Evolutionary conservation across 2,329 filamentous ascomycete genomes (phyloP), one percentile per base, ranked within the genome.

Genomic region (Pseudogymnoascus sp.): DNA sequence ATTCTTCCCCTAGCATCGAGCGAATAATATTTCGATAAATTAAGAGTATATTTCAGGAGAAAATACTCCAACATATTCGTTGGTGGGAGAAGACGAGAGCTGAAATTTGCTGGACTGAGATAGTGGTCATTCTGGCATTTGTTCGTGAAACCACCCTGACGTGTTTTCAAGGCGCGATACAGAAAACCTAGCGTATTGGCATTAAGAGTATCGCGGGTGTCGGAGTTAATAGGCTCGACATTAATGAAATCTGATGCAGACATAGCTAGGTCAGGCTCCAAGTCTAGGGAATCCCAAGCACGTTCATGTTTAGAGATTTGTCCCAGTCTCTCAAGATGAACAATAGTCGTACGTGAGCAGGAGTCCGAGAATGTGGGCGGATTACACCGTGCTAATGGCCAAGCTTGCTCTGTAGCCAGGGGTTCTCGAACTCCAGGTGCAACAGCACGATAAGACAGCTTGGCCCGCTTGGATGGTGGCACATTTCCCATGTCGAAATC

Each of bases 171-270:
- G 1, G 88, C 88, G 69, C 88, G 89, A 73, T 88, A 85, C 7
- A 90, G 75, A 71, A 89, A 89, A 43, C 80, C 83, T 71, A 89
- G 87, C 0, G 86, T 88, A 65, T 89, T 88, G 59, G 86, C 87
- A n/a, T 89, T 80, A 68, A 90, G 82, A 71, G 85, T 86, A 71
- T 90, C 88, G 33, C 87, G 80, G 2, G 86, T 86, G 49, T 80
- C 72, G 3, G 76, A 69, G 2, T 72, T 76, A 60, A 83, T 73
- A 3, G 80, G 77, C 4, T 80, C 74, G 2, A 83, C 79, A 2
- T 63, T 61, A 43, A 64, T 62, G 58, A 63, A 63, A 14, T 65
- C 31, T 60, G 23, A 61, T 14, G 28, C 61, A 59, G 28, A 23
- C 16, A 16, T 66, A 62, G 16, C 64, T 6, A 11, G 60, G 59